Base-by-base conservation (phyloP, 129 eudicot genomes). In the Heracleum sosnowskyi region DNA sequence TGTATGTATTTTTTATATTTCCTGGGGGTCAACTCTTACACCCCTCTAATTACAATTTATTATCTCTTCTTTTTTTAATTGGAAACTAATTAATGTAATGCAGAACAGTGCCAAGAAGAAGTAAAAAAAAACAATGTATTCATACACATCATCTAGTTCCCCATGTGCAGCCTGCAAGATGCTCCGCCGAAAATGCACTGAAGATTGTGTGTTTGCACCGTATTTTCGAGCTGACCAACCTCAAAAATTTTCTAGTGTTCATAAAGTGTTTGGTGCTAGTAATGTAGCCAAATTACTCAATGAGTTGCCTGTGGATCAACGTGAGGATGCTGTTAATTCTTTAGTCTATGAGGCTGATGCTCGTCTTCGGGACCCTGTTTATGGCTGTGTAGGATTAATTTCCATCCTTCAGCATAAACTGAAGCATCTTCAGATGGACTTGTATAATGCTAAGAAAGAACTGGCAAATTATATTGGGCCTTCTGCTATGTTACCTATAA, bases 161-260 rank as follows among this genome's bases (percentile, higher is more conserved):
- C 97, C 98, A 11, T 93, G 98, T 47, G 97, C 98, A 26, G 98
- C 98, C 15, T 93, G 98, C 88, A 91, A 89, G 81, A 86, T 87
- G 45, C 80, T 86, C n/a, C 83, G 97, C n/a, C 87, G 96, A 44
- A 93, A 88, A 74, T 93, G 98, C 87, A 88, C 90, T 17, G 90
- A 84, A 70, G 97, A 93, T 57, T 93, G 98, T 37, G 93, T 88
- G 29, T 93, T 90, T 40, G 98, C 98, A 7, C 97, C 93, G 0
- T 88, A 93, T 77, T 93, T 93, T 40, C 93, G 91, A 16, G 93
- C 96, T 0, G 98, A 93, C 37, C 91, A 93, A 44, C 97, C 97
- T 2, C 89, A 85, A 37, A 86, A 87, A 57, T 93, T 93, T 60
- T 82, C 92, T 26, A 89, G 86, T 22, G 97, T 93, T 0, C 98